A percentile compares a stretch with the other conserved stretches of the same genome.
phyloP scores from a whole-genome alignment of 2,329 filamentous ascomycete genomes.

The Talaromyces sp. region DNA sequence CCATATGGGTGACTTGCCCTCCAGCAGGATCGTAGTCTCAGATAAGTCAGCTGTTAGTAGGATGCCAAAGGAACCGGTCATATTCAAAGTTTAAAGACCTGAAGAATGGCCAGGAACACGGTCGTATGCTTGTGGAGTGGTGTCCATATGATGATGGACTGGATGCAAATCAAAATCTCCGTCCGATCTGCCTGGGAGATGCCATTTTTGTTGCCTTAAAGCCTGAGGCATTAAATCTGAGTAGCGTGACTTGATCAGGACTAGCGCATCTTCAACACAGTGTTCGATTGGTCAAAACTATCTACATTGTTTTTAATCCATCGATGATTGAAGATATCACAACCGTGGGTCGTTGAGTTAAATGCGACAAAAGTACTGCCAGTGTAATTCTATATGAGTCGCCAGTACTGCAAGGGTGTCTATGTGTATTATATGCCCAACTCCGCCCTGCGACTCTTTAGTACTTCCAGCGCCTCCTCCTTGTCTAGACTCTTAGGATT shows the following conservation, averaged over 20 bases:
- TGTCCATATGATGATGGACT: not conserved
- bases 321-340: not conserved
- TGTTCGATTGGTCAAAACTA: not conserved
- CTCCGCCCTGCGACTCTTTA: constrained; percentile 52
- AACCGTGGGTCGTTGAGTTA: too few relatives aligned
- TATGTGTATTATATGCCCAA: constrained; percentile 33
- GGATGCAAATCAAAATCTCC: not conserved
- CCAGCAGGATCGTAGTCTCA: not conserved
- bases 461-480: constrained; percentile 57
- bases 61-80: not conserved
- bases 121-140: not conserved
- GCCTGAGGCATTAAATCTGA: not conserved
- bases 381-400: not conserved
- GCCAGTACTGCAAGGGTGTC: not conserved
- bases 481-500: constrained; percentile 66
- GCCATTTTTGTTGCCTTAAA: not conserved
- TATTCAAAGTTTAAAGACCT: not conserved
- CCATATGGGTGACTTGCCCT: constrained; percentile 11
- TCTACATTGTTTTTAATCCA: too few relatives aligned
- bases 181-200: not conserved
- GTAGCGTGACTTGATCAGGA: not conserved
- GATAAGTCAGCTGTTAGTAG: not conserved
- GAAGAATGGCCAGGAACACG: not conserved
- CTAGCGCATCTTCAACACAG: not conserved
- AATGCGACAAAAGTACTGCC: not conserved